Base-by-base conservation (phyloP, 129 eudicot genomes). In the Solidago caesia region DNA sequence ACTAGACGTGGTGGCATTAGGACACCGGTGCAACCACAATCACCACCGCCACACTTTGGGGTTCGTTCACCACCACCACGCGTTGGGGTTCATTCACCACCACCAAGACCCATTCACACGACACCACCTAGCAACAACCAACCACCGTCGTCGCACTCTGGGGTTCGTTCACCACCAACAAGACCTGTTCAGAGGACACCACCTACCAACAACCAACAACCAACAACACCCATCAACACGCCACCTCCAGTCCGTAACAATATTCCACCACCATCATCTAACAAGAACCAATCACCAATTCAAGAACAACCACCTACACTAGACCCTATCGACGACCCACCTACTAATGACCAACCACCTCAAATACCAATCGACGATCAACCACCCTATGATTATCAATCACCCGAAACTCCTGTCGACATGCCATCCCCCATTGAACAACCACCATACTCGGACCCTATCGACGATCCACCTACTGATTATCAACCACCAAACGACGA, bases 41-140 rank as follows among this genome's bases (percentile, higher is more conserved):
- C 58, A 33, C 57, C 70, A 68, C 81, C 75, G 1, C 61, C 75
- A 2, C 13, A 64, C 58, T 15, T 71, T 47, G 48, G 5, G 39
- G 43, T 9, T 45, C 29, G 16, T 27, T 51, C 49, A 45, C 81
- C 84, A n/a, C 77, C 75, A 4, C 51, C 75, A 2, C 13, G 47
- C 64, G 11, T 71, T 47, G 48, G 5, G 39, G 43, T 6, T 27
- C 15, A 12, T 29, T 42, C 44, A 61, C 66, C 75, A 46, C 80
- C 60, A 5, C 2, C 60, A 45, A 29, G 64, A 39, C 49, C 57
- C 6, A 48, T 73, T 4, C 6, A 45, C 10, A 56, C 44, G 21
- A n/a, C 68, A 43, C 73, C 67, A 45, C 67, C 52, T 1, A 1
- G 6, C 1, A 55, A 51, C 2, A 49, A 75, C 42, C 49, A 66